Conservation (phyloP, 2,329 filamentous ascomycete species). For the Thielaviopsis ethacetica region DNA sequence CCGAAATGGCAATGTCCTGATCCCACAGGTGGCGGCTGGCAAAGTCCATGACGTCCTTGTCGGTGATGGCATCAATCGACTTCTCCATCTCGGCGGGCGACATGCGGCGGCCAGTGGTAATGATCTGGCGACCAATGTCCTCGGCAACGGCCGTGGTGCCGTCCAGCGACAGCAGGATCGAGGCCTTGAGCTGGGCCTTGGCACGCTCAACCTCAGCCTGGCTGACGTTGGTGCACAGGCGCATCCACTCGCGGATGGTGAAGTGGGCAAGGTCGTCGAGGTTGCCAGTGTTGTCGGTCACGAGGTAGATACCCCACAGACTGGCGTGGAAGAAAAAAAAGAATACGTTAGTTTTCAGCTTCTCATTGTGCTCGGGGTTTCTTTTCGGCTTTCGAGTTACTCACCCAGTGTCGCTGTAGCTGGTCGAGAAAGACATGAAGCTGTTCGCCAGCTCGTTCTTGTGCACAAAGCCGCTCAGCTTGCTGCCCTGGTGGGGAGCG, state of each 20-base stretch:
- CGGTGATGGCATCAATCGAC: conserved; percentile 72
- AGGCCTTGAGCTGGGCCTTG: conserved; percentile 98
- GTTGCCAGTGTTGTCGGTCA: conserved; percentile 71
- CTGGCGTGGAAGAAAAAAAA: conserved; percentile 27
- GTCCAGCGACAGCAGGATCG: conserved; percentile 89
- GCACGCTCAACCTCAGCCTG: conserved; percentile 91
- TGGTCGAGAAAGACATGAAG: conserved; percentile 99
- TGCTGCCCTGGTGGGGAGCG: conserved; percentile 93
- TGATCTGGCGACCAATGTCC: conserved; percentile 95
- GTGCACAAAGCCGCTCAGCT: conserved; percentile 88
- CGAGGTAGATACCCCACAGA: conserved; percentile 99
- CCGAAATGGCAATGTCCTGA: conserved; percentile 85
- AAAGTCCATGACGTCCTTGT: conserved; percentile 95
- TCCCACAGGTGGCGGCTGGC: conserved; percentile 94
- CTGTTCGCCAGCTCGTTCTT: conserved; percentile 94
- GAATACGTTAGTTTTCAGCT: neutral
- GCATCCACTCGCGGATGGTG: conserved; percentile 94
- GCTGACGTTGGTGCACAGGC: conserved; percentile 74
- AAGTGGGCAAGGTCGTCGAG: conserved; percentile 97
- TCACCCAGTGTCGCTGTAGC: conserved; percentile 98
- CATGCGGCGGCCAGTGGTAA: conserved; percentile 90
- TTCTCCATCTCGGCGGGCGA: conserved; percentile 88
- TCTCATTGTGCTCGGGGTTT: neutral
- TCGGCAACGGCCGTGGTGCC: conserved; percentile 94
- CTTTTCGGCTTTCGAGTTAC: conserved; percentile 18